Percentiles rank a stretch among this genome's conserved stretches.
These are phyloP conservation scores for Maudiozyma humilis DNA, from an alignment of 1,139 yeast genomes.

Conservation along the genomic window DNA sequence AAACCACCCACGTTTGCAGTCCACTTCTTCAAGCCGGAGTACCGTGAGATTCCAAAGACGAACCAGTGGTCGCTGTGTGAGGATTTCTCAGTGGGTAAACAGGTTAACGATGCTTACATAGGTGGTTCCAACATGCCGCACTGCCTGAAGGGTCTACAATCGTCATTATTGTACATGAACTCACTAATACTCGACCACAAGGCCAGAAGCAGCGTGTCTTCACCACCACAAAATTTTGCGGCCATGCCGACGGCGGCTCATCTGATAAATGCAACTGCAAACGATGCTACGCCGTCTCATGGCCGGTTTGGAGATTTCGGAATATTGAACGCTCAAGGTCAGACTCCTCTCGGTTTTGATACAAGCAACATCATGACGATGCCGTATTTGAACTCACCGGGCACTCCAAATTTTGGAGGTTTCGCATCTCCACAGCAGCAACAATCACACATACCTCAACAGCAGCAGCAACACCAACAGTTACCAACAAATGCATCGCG, in stretches of 20 bases:
- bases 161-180: conserved; percentile 46
- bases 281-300: background rate
- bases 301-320: background rate
- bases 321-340: background rate
- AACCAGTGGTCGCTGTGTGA: conserved; percentile 81
- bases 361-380: background rate
- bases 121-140: conserved; percentile 42
- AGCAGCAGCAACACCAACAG: background rate
- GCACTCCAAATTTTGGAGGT: background rate
- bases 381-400: background rate
- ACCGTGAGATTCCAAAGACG: conserved; percentile 39
- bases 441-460: background rate
- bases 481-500: background rate
- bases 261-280: background rate
- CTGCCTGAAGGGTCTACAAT: conserved; percentile 43
- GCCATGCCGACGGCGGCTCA: too few species aligned
- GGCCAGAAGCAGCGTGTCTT: conserved; percentile 26
- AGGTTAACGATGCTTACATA: conserved; percentile 57
- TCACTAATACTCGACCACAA: conserved; percentile 44
- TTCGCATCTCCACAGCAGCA: background rate
- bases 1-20: conserved; percentile 72
- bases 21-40: conserved; percentile 42
- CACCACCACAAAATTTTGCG: conserved; percentile 7
- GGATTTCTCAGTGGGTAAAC: conserved; percentile 75
- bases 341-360: background rate